Conservation (phyloP, 495 filamentous ascomycete genomes). For the Penicilliopsis zonata region DNA sequence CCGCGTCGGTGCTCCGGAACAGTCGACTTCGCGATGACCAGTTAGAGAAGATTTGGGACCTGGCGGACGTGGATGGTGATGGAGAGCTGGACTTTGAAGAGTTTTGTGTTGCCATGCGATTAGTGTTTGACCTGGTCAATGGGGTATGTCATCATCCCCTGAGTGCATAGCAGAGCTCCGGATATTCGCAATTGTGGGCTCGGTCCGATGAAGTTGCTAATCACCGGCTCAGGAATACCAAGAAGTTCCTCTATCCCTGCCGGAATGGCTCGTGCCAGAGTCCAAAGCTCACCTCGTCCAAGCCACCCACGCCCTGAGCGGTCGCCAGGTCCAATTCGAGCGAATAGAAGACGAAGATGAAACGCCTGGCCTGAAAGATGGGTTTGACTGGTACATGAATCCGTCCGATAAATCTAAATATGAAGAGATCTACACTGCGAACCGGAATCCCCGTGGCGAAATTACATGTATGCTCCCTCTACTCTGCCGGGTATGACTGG, state of each 20-base stretch:
- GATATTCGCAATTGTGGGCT: no score
- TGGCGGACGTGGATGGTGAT: conserved; percentile 93
- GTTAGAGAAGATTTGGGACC: conserved; percentile 93
- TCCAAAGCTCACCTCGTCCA: conserved; percentile 93
- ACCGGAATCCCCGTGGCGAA: conserved; percentile 73
- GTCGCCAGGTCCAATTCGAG: conserved; percentile 68
- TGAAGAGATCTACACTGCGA: conserved; percentile 88
- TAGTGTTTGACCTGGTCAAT: conserved; percentile 95
- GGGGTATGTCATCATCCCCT: conserved; percentile 48
- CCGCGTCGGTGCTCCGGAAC: conserved; percentile 92
- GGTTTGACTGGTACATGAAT: conserved; percentile 99
- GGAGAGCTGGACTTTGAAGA: conserved; percentile 97
- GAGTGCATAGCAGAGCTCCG: no score
- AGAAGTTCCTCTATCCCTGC: conserved; percentile 71
- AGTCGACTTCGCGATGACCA: conserved; percentile 85
- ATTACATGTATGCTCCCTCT: conserved; percentile 51
- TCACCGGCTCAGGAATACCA: conserved; percentile 55
- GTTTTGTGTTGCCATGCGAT: conserved; percentile 96
- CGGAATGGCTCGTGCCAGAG: conserved; percentile 94
- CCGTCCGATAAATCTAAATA: conserved; percentile 84
- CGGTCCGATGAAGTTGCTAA: no score
- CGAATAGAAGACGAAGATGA: conserved; percentile 65
- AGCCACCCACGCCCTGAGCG: conserved; percentile 69
- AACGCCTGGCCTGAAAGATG: conserved; percentile 74
- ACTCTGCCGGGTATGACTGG: no score